Evolutionary conservation across 2,329 filamentous ascomycete species (phyloP).

Genomic region (Thielaviopsis euricoi): DNA sequence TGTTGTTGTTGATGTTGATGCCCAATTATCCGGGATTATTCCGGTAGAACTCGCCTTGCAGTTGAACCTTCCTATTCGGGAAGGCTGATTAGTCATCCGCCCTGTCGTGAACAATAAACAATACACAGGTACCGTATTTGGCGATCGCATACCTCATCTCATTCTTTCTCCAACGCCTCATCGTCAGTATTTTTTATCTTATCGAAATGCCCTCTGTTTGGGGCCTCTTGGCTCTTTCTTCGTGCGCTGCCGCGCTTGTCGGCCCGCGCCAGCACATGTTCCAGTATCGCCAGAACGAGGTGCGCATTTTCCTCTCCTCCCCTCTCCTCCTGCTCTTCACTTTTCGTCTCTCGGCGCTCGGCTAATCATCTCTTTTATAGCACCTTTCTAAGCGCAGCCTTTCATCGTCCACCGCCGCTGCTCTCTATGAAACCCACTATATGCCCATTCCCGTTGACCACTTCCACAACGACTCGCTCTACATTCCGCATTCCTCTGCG

Average conservation of each 20-base stretch:
- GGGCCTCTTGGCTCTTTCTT: background rate
- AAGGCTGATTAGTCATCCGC: too few relatives aligned
- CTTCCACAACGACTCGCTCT: constrained; percentile 63
- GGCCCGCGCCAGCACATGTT: background rate
- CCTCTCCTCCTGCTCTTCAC: too few relatives aligned
- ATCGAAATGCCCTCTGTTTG: background rate
- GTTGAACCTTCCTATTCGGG: too few relatives aligned
- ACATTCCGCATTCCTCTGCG: constrained; percentile 57
- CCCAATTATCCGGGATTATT: too few relatives aligned
- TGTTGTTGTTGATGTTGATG: too few relatives aligned
- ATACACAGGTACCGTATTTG: too few relatives aligned
- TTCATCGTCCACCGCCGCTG: background rate
- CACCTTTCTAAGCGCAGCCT: background rate
- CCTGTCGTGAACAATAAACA: too few relatives aligned
- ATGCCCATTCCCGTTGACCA: constrained; percentile 50
- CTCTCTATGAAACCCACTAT: constrained; percentile 23
- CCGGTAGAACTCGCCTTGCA: too few relatives aligned
- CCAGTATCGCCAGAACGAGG: background rate
- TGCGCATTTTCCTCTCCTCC: too few relatives aligned
- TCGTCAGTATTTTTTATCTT: too few relatives aligned
- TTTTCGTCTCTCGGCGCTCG: background rate
- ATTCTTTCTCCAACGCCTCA: too few relatives aligned
- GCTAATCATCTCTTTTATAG: background rate
- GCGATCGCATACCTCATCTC: too few relatives aligned
- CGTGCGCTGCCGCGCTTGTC: background rate